These are phyloP conservation scores for Chimonanthus salicifolius DNA, from an alignment of 164 flowering plant species.

Conservation along the genomic window DNA sequence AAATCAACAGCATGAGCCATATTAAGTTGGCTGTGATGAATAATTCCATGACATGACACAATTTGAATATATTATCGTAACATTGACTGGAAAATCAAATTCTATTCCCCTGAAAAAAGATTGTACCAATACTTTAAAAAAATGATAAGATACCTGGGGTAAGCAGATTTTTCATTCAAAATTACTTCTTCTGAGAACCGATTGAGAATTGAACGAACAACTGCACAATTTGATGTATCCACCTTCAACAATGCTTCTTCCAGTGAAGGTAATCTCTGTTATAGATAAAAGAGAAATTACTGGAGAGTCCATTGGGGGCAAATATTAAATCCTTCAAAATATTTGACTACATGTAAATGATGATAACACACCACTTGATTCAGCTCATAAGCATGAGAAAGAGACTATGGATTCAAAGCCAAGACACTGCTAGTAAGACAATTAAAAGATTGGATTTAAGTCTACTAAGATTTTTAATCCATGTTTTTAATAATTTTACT, in stretches of 20 bases:
- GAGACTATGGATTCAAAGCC: not conserved
- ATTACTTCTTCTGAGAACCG: not conserved
- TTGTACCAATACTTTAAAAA: no score
- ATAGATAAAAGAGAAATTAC: no score
- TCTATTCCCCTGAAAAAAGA: not conserved
- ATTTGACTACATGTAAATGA: not conserved
- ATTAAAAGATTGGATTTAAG: no score
- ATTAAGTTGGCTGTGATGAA: not conserved
- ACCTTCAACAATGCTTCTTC: not conserved
- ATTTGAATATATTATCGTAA: not conserved
- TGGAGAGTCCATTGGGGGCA: not conserved
- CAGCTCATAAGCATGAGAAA: not conserved
- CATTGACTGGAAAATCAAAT: not conserved
- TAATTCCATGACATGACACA: not conserved
- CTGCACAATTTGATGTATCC: no score
- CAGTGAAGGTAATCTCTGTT: not conserved
- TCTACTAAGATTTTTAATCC: no score
- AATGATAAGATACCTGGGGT: not conserved
- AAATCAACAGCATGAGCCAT: not conserved
- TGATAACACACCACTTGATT: not conserved
- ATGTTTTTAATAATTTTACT: not conserved
- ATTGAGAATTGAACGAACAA: not conserved
- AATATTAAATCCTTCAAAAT: not conserved
- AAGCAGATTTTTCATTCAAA: not conserved
- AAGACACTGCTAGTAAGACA: no score